Evolutionary conservation across 163 green algal species (phyloP), one percentile per base, ranked within the genome.

Genomic region (Scenedesmus sp.): DNA sequence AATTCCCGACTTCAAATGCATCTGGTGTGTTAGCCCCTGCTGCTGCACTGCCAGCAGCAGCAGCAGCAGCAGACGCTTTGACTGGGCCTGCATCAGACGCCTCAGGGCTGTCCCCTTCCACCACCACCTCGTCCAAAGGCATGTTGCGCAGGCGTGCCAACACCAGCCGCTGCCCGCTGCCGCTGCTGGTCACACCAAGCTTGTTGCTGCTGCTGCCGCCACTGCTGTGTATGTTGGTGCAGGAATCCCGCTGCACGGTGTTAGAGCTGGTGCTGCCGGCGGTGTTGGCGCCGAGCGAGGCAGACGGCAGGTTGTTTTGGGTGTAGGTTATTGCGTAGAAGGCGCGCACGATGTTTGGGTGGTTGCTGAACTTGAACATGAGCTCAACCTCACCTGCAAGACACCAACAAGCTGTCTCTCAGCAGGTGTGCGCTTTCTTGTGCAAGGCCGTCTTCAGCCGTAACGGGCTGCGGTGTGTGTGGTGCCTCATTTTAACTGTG

Each of bases 261-360:
- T 30, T 37, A 4, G 42, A 24, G 30, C 20, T 42, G 30, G 59
- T 81, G 40, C 59, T 65, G 42, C 37, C 43, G 61, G 24, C 44
- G 40, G 22, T 88, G 56, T 35, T 40, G 6, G 61, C 20, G 20
- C 61, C n/a, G 33, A 46, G 22, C 20, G 40, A n/a, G 7, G 18
- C 43, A 0, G 49, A 56, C 0, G 37, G n/a, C 0, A 49, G 44
- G 59, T 22, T n/a, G 37, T 40, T 61, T 42, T 79, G 59, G 20
- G 83, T 89, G 59, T 89, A 89, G 59, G 85, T 89, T 13, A 83
- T 44, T 10, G 16, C 24, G 44, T 89, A 72, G 43, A 89, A 89
- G 10, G 85, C 85, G 33, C 85, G 44, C 4, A 89, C 85, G 7
- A 82, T 72, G 35, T 87, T 87, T 0, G n/a, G 51, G 35, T 87